Conservation (phyloP, 805 yeast species). For the Barnettozyma sucrosica region DNA sequence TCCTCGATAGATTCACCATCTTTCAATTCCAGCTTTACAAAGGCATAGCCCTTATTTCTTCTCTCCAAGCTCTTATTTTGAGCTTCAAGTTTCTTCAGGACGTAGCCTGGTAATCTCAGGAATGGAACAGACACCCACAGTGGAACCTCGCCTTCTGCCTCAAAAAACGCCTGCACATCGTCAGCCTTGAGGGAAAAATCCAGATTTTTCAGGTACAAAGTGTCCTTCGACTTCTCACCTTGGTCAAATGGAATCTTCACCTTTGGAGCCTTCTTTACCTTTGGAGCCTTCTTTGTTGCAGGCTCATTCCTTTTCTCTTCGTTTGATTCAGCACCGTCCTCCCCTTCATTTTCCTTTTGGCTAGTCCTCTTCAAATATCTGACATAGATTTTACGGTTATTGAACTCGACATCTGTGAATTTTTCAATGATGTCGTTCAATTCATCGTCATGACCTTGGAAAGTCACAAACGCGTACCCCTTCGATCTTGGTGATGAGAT, state of each 20-base stretch:
- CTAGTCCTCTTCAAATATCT: conserved; percentile 28
- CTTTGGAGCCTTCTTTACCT: conserved; percentile 15
- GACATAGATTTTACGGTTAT: conserved; percentile 43
- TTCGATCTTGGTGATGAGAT: conserved; percentile 33
- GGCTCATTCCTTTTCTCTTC: conserved; percentile 5
- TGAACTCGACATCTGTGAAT: conserved; percentile 38
- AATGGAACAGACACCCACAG: conserved; percentile 56
- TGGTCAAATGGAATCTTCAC: conserved; percentile 32
- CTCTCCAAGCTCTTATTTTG: conserved; percentile 40
- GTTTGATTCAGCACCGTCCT: conserved; percentile 1
- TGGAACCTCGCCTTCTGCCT: conserved; percentile 40
- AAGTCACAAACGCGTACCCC: conserved; percentile 60
- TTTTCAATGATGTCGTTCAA: conserved; percentile 37
- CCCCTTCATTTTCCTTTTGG: conserved; percentile 9
- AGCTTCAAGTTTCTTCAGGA: conserved; percentile 39
- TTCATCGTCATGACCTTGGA: conserved; percentile 35
- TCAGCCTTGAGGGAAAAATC: conserved; percentile 56
- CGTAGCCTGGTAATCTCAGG: conserved; percentile 38
- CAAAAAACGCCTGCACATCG: conserved; percentile 46
- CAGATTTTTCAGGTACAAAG: conserved; percentile 55
- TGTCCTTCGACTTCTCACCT: conserved; percentile 39
- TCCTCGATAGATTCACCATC: conserved; percentile 43
- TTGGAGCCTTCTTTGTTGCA: conserved; percentile 10
- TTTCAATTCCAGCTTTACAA: conserved; percentile 40
- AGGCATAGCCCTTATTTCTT: conserved; percentile 59